Evolutionary conservation across 2,329 filamentous ascomycete species (phyloP).

Genomic region (Ophiostoma pallidulum): DNA sequence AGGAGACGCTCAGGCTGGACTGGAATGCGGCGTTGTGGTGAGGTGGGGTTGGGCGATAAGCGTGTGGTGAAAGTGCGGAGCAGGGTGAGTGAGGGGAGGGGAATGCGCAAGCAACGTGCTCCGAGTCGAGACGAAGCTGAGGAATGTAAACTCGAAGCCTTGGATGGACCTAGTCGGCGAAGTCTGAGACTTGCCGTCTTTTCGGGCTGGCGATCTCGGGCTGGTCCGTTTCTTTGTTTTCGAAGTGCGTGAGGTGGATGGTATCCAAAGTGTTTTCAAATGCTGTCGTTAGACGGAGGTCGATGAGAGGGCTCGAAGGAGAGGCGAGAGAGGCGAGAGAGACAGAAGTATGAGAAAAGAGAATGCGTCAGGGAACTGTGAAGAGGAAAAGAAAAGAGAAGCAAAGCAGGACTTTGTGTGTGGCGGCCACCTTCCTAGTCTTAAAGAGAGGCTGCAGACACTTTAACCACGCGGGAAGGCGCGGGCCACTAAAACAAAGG

Average conservation of each 20-base stretch:
- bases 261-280: not conserved
- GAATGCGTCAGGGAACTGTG: too few species aligned
- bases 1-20: not conserved
- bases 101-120: not conserved
- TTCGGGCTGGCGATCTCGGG: not conserved
- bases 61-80: slow-evolving; percentile 1
- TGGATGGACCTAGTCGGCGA: not conserved
- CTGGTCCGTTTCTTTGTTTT: not conserved
- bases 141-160: slow-evolving; percentile 7
- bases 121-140: not conserved
- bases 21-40: slow-evolving; percentile 6
- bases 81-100: too few species aligned
- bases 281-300: slow-evolving; percentile 4
- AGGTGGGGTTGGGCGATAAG: slow-evolving; percentile 6
- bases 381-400: not conserved
- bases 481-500: not conserved
- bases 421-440: slow-evolving; percentile 5
- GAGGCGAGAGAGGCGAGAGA: not conserved
- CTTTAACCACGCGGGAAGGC: slow-evolving; percentile 8
- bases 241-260: not conserved
- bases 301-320: not conserved
- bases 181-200: not conserved
- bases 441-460: slow-evolving; percentile 8
- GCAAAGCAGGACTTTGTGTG: not conserved
- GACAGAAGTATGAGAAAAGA: not conserved